Percentiles rank a stretch among this genome's conserved stretches.
Conservation (phyloP, 2,329 filamentous ascomycete species). For the Ascochyta clinopodiicola region DNA sequence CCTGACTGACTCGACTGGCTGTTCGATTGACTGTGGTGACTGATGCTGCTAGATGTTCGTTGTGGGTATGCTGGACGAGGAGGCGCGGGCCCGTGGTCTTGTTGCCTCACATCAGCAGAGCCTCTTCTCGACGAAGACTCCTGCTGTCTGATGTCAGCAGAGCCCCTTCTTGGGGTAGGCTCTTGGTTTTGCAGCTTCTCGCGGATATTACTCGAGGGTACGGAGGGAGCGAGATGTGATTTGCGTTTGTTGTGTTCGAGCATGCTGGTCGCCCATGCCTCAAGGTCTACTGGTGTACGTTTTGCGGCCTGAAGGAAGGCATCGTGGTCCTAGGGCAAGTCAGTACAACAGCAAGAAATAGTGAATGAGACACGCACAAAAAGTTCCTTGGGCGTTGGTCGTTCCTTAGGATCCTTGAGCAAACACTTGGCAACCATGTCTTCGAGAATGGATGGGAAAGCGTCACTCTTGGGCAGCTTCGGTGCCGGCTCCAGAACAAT, state of each 20-base stretch:
- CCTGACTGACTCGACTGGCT: slow-evolving; percentile 14
- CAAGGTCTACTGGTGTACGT: slow-evolving; percentile 90
- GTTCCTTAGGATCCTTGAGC: slow-evolving; percentile 83
- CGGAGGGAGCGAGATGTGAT: slow-evolving; percentile 84
- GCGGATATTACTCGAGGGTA: slow-evolving; percentile 66
- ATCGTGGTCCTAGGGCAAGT: slow-evolving; percentile 75
- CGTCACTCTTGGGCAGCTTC: slow-evolving; percentile 93
- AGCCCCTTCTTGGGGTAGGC: slow-evolving; percentile 33
- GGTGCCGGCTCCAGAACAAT: slow-evolving; percentile 97
- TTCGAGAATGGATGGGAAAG: slow-evolving; percentile 92
- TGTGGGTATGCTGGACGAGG: slow-evolving; percentile 51
- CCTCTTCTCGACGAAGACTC: slow-evolving; percentile 37
- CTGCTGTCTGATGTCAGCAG: slow-evolving; percentile 33
- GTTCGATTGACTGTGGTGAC: slow-evolving; percentile 31
- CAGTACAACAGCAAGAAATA: slow-evolving; percentile 9
- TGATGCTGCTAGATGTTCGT: slow-evolving; percentile 52
- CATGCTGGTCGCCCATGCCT: slow-evolving; percentile 91
- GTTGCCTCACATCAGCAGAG: slow-evolving; percentile 31
- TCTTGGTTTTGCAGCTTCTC: slow-evolving; percentile 48
- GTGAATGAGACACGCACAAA: slow-evolving; percentile 69
- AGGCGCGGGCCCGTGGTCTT: slow-evolving; percentile 35
- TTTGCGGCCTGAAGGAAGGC: slow-evolving; percentile 96
- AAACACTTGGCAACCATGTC: slow-evolving; percentile 98
- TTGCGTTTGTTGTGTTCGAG: slow-evolving; percentile 96
- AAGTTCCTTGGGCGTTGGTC: slow-evolving; percentile 91